phyloP scores from a whole-genome alignment of 2,329 filamentous ascomycete genomes.

The Scedosporium boydii region DNA sequence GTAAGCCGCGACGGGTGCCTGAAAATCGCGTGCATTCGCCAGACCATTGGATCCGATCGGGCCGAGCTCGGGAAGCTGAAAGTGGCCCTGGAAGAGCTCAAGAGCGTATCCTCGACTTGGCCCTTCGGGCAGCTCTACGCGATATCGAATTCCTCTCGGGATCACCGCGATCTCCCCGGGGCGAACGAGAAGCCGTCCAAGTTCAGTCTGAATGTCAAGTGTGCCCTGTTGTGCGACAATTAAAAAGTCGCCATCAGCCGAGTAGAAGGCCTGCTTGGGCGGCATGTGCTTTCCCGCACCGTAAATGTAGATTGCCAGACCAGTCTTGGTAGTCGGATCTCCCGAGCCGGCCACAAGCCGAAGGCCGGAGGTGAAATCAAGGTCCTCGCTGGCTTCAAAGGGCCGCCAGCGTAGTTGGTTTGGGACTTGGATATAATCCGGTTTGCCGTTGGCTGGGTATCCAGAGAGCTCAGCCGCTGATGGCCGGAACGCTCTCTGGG shows the following conservation, averaged over 20 bases:
- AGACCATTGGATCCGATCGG: constrained; percentile 57
- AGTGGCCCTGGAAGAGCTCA: constrained; percentile 57
- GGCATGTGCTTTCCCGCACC: constrained; percentile 36
- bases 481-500: constrained; percentile 15
- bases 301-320: constrained; percentile 39
- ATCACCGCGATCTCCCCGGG: constrained; percentile 61
- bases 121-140: constrained; percentile 30
- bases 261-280: constrained; percentile 33
- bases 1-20: constrained; percentile 50
- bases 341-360: constrained; percentile 39
- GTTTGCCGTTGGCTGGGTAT: constrained; percentile 39
- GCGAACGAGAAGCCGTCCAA: constrained; percentile 53
- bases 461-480: constrained; percentile 28
- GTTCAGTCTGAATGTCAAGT: constrained; percentile 59
- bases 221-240: constrained; percentile 57
- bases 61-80: constrained; percentile 56
- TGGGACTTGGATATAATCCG: constrained; percentile 16
- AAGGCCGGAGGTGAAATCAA: constrained; percentile 37
- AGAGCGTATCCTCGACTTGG: constrained; percentile 56
- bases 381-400: constrained; percentile 12
- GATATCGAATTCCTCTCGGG: constrained; percentile 49
- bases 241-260: constrained; percentile 57
- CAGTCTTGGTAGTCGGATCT: constrained; percentile 37
- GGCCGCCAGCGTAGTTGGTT: constrained; percentile 1
- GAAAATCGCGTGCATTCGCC: constrained; percentile 57